Evolutionary conservation across 2,329 filamentous ascomycete species (phyloP), one percentile per base, ranked within the genome.

Genomic region (Verticillium alfalfae): DNA sequence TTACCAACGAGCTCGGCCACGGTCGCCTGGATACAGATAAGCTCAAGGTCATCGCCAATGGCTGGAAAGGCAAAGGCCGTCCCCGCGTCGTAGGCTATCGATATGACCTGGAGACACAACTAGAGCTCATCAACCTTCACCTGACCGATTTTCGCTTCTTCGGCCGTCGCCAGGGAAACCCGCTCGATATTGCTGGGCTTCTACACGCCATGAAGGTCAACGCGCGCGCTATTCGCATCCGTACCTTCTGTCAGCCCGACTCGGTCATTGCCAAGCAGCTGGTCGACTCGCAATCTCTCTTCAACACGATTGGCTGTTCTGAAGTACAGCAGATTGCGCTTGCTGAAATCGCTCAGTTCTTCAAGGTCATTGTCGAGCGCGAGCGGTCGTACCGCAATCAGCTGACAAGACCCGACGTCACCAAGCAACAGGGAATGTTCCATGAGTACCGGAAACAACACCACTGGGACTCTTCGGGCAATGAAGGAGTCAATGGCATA

Each of bases 31-130:
- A 81, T 6, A 73, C 79, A 0, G 77, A 79, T 65, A 81, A 83
- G 67, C 77, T 83, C 63, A 81, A 81, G 66, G 79, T 77, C 63
- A 71, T 85, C 8, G 76, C 78, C 2, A 82, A 86, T 58, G 70
- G 67, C 5, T 87, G 84, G 84, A 71, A 75, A 31, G 74, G 78
- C 54, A 78, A 80, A 64, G 84, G 84, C 45, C 82, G 81, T 0
- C 82, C 84, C 6, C 79, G 76, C 61, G 83, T 87, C 9, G 71
- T 84, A 26, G 81, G 81, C 13, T 87, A 86, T 69, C 81, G 83
- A 18, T 87, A 84, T 69, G 84, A 87, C 63, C 70, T 86, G 2
- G 84, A 86, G 72, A 86, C 84, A 1, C 84, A 87, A 71, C 68
- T 87, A n/a, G 81, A 84, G 12, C 77, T 87, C 12, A 70, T 86